These are phyloP conservation scores for Saccharomycopsis fermentans DNA, from an alignment of 805 yeast species.

Conservation along the genomic window DNA sequence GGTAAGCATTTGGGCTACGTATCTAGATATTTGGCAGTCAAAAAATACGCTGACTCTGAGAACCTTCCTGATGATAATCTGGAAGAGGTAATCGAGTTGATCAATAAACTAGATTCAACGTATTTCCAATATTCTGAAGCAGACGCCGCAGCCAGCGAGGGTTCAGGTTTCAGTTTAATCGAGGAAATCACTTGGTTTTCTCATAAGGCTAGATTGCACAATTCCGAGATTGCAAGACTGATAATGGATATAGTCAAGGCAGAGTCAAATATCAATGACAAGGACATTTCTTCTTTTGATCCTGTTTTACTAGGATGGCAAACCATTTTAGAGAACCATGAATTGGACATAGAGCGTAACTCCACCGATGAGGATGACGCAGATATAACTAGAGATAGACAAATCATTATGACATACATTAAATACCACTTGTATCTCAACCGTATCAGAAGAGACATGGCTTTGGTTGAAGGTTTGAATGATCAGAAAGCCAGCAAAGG, in stretches of 20 bases:
- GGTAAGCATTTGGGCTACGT: constrained; percentile 16
- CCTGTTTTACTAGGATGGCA: constrained; percentile 53
- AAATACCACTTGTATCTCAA: constrained; percentile 56
- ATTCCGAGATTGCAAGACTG: constrained; percentile 61
- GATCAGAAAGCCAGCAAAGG: constrained; percentile 12
- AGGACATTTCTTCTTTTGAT: constrained; percentile 44
- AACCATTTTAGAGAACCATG: constrained; percentile 53
- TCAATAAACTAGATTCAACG: constrained; percentile 28
- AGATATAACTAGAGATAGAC: constrained; percentile 56
- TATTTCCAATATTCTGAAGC: constrained; percentile 19
- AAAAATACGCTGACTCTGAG: constrained; percentile 22
- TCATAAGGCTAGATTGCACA: constrained; percentile 52
- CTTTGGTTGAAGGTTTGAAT: constrained; percentile 32
- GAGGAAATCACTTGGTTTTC: constrained; percentile 47
- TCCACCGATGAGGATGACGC: constrained; percentile 34
- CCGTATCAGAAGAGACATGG: constrained; percentile 62
- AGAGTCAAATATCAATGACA: constrained; percentile 23
- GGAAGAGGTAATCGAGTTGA: constrained; percentile 31
- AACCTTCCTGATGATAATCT: constrained; percentile 16
- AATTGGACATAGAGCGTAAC: constrained; percentile 40
- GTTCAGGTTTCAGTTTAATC: constrained; percentile 26
- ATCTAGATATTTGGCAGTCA: constrained; percentile 18
- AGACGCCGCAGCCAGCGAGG: constrained; percentile 17
- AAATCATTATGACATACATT: constrained; percentile 66
- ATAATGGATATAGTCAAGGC: constrained; percentile 34